Evolutionary conservation across 257 asterid genomes (phyloP).

Genomic region (Ajuga chamaepitys): DNA sequence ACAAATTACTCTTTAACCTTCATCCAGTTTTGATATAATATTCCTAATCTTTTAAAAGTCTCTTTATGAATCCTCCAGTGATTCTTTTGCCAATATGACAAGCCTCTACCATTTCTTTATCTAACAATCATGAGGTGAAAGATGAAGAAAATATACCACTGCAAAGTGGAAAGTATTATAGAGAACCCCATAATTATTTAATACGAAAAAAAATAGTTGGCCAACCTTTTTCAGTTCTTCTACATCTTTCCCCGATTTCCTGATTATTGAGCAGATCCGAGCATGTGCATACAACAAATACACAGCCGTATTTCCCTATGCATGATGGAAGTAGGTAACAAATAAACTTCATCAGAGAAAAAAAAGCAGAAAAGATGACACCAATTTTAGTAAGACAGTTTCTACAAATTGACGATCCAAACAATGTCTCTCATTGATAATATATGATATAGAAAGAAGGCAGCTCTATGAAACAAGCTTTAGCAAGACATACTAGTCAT

Average conservation of each 20-base stretch:
- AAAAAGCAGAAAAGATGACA: not conserved
- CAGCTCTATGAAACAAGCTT: not conserved
- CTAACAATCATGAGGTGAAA: not conserved
- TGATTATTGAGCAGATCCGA: constrained; percentile 92
- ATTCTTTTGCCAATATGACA: not conserved
- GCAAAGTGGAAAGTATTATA: not conserved
- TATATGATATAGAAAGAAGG: not conserved
- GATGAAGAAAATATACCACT: not conserved
- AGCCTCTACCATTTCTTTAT: not conserved
- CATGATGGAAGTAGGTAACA: constrained; percentile 12
- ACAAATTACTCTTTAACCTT: not conserved
- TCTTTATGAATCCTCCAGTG: not conserved
- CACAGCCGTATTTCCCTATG: constrained; percentile 98
- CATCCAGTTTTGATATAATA: not conserved
- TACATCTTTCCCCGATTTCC: constrained; percentile 76
- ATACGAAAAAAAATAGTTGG: not conserved
- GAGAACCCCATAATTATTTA: not conserved
- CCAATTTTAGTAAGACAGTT: not conserved
- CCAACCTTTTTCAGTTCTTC: constrained; percentile 73
- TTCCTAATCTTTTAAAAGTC: not conserved
- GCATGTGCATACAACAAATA: constrained; percentile 96
- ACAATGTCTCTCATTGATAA: not conserved
- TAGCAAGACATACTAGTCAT: not conserved
- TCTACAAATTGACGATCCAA: not conserved
- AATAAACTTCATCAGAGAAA: not conserved